Base-by-base conservation (phyloP, 805 yeast species). In the Priceomyces carsonii region DNA sequence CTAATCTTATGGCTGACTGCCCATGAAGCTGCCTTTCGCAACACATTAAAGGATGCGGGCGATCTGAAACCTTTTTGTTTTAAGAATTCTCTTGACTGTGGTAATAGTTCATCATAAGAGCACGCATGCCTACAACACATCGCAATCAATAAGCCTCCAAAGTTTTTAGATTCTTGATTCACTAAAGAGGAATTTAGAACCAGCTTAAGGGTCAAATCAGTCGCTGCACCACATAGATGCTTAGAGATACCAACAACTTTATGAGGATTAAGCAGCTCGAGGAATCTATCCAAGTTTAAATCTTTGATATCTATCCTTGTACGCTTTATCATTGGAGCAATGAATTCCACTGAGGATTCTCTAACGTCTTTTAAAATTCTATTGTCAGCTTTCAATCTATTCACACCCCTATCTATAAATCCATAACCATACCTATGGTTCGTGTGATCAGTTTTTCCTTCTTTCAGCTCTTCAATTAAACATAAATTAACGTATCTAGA, bases 111-210 rank as follows among this genome's bases (percentile, higher is more conserved):
- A n/a, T 69, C 61, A 41, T 77, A 80, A 26, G 73, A 61, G 50
- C 97, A 90, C 14, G 82, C 80, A 51, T 89, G 97, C 36, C 97
- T 72, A 57, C 97, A 89, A 54, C 97, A 89, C 87, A 90, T 82
- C 17, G 97, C 97, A 20, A 89, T 86, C 18, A 85, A 61, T 43
- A 85, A 59, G 0, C 93, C 95, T 3, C 59, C 56, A 31, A 79
- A 63, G 25, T 36, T 35, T 7, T 16, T 12, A 6, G 22, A 28
- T n/a, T 39, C 38, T 7, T 35, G 34, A 5, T 17, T 29, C 15
- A 43, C 30, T 1, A 68, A 40, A 8, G 55, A 45, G 0, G 68
- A 53, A 39, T 74, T 73, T 29, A 70, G 41, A 2, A 88, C 55
- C 59, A 88, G 82, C 45, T 79, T 69, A 17, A 90, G 58, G 0